Percentiles rank a stretch among this genome's conserved stretches.
These are phyloP conservation scores for Dothistroma pini DNA, from an alignment of 2,329 filamentous ascomycete genomes.

Conservation along the genomic window DNA sequence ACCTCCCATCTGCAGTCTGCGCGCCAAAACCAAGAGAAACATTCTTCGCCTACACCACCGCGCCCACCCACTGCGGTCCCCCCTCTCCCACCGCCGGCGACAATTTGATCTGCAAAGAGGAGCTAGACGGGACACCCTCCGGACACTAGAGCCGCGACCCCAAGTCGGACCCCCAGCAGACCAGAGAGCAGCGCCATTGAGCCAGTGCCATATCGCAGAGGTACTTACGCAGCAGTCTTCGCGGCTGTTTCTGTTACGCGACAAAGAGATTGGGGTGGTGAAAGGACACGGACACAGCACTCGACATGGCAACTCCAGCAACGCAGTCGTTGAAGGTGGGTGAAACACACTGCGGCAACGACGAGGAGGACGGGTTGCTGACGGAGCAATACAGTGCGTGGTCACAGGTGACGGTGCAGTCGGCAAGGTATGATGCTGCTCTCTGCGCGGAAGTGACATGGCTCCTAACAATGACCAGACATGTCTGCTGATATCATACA, in stretches of 20 bases:
- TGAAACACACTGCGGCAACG: neutral
- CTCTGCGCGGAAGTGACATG: conserved; percentile 1
- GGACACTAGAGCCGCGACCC: neutral
- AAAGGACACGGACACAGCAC: neutral
- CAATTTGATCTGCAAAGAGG: neutral
- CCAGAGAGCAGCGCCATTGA: neutral
- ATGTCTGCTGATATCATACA: conserved; percentile 98
- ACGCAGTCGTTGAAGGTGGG: conserved; percentile 88
- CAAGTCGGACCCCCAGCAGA: neutral
- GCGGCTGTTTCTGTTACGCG: neutral
- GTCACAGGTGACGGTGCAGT: conserved; percentile 99
- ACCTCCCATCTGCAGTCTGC: too few species aligned
- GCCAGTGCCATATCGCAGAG: neutral
- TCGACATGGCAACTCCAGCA: conserved; percentile 67
- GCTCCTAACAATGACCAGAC: conserved; percentile 58
- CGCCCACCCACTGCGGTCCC: neutral
- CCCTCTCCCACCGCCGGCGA: neutral
- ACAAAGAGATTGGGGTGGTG: neutral
- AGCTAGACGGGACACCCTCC: neutral
- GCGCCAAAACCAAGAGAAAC: neutral
- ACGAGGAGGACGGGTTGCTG: conserved; percentile 7
- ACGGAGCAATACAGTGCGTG: conserved; percentile 58
- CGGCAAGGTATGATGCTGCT: conserved; percentile 68
- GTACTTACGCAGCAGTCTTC: neutral
- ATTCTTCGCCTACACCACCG: neutral